A percentile compares a stretch with the other conserved stretches of the same genome.
These are phyloP conservation scores for Elaphomyces granulatus DNA, from an alignment of 495 filamentous ascomycete genomes.

Conservation along the genomic window DNA sequence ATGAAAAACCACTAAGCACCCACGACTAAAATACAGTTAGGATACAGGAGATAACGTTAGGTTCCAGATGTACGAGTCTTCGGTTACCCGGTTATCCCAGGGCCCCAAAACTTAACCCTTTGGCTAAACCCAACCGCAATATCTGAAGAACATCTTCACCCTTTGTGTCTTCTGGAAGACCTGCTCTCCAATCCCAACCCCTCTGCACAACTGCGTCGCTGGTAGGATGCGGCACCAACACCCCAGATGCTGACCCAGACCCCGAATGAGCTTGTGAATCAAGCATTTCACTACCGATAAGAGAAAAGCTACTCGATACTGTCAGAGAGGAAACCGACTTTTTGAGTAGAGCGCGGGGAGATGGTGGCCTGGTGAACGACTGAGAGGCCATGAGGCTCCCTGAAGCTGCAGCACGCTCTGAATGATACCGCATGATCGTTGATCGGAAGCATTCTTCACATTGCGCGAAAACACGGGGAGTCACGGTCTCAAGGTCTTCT, in stretches of 20 bases:
- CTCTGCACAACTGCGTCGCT: slow-evolving; percentile 32
- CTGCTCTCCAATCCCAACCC: slow-evolving; percentile 78
- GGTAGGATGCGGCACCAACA: slow-evolving; percentile 32
- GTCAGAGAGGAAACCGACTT: slow-evolving; percentile 48
- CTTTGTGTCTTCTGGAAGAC: slow-evolving; percentile 38
- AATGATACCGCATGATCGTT: slow-evolving; percentile 1
- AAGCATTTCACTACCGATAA: slow-evolving; percentile 60
- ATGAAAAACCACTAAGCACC: too few species aligned
- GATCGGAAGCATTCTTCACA: slow-evolving; percentile 51
- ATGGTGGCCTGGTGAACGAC: slow-evolving; percentile 19
- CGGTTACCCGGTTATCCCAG: too few species aligned
- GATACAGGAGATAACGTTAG: too few species aligned
- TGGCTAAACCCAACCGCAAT: slow-evolving; percentile 59
- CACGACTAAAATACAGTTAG: too few species aligned
- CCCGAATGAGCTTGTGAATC: slow-evolving; percentile 28
- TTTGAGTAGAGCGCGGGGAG: slow-evolving; percentile 49
- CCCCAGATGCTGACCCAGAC: slow-evolving; percentile 40
- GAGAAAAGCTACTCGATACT: slow-evolving; percentile 40
- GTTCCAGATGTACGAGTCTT: too few species aligned
- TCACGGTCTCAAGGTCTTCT: slow-evolving; percentile 70
- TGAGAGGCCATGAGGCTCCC: slow-evolving; percentile 20
- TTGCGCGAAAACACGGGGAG: slow-evolving; percentile 49
- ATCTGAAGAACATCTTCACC: slow-evolving; percentile 55
- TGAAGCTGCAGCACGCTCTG: slow-evolving; percentile 28
- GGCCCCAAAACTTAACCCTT: slow-evolving; percentile 23